phyloP scores from a whole-genome alignment of 1,284 basidiomycete species.

The Cutaneotrichosporon sp. region DNA sequence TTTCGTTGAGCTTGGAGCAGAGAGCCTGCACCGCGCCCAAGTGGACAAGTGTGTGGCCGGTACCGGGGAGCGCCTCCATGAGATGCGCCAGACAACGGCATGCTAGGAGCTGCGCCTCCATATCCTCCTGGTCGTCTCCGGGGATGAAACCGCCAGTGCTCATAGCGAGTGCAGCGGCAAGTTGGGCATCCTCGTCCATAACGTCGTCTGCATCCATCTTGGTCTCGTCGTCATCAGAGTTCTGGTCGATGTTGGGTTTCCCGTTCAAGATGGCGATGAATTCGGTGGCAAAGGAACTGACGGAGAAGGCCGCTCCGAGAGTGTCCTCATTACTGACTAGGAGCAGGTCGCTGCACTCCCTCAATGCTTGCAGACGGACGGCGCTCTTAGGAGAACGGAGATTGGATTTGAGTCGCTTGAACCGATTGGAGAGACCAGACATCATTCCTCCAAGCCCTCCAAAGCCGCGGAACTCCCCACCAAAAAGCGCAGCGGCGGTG shows the following conservation, averaged over 20 bases:
- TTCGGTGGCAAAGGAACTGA: slow-evolving; percentile 87
- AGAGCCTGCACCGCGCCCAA: slow-evolving; percentile 90
- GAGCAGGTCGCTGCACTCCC: slow-evolving; percentile 90
- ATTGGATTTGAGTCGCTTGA: slow-evolving; percentile 83
- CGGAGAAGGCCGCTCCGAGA: slow-evolving; percentile 79
- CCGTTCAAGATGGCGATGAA: slow-evolving; percentile 89
- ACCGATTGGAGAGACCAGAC: slow-evolving; percentile 72
- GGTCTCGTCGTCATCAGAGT: slow-evolving; percentile 46
- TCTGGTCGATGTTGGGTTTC: slow-evolving; percentile 49
- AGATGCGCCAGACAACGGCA: slow-evolving; percentile 92
- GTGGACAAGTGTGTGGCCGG: slow-evolving; percentile 88
- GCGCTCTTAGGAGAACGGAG: slow-evolving; percentile 78
- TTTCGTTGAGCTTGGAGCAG: slow-evolving; percentile 91
- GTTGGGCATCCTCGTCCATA: slow-evolving; percentile 71
- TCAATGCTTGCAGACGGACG: slow-evolving; percentile 78
- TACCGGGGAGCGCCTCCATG: slow-evolving; percentile 92
- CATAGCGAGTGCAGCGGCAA: slow-evolving; percentile 71
- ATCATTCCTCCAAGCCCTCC: slow-evolving; percentile 77
- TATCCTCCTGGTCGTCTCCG: slow-evolving; percentile 52
- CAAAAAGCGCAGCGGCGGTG: slow-evolving; percentile 65
- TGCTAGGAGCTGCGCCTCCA: slow-evolving; percentile 85
- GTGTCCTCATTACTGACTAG: slow-evolving; percentile 98
- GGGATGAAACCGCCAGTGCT: slow-evolving; percentile 41
- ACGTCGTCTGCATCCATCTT: slow-evolving; percentile 27
- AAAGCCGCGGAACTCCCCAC: slow-evolving; percentile 52